Conservation (phyloP, 2,329 filamentous ascomycete species). For the Claviceps fusiformis region DNA sequence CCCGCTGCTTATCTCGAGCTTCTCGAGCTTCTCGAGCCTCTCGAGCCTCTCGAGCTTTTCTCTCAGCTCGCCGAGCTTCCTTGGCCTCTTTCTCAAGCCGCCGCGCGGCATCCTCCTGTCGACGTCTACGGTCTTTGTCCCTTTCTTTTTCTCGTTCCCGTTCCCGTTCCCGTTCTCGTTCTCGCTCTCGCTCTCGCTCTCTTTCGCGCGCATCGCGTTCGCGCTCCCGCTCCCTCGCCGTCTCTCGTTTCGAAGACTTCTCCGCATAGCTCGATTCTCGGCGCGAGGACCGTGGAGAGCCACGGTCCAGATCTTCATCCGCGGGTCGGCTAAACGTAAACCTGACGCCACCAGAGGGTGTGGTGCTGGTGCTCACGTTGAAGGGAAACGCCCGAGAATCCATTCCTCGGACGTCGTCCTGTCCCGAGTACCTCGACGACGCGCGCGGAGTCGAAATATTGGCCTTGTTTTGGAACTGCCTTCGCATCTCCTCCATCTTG, state of each 20-base stretch:
- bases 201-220: conserved; percentile 10
- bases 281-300: conserved; percentile 23
- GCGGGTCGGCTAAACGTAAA: conserved; percentile 28
- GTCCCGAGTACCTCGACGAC: conserved; percentile 19
- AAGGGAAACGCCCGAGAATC: conserved; percentile 23
- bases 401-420: conserved; percentile 4
- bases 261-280: conserved; percentile 35
- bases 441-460: conserved; percentile 31
- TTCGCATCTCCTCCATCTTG: conserved; percentile 51
- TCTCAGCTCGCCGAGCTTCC: conserved; percentile 20
- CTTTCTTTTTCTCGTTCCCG: conserved; percentile 7
- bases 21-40: no score
- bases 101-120: conserved; percentile 13
- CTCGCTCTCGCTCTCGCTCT: conserved; percentile 7
- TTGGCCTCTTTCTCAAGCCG: conserved; percentile 21
- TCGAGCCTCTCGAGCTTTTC: conserved; percentile 16
- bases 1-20: conserved; percentile 15
- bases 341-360: conserved; percentile 18
- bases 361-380: conserved; percentile 17
- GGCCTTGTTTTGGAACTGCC: conserved; percentile 31
- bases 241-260: conserved; percentile 29
- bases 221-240: conserved; percentile 24
- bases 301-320: conserved; percentile 30
- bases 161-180: background rate
- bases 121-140: conserved; percentile 11